Percentiles rank a stretch among this genome's conserved stretches.
Evolutionary conservation across 1,139 yeast genomes (phyloP).

Genomic region (Saccharomycopsis crataegensis): DNA sequence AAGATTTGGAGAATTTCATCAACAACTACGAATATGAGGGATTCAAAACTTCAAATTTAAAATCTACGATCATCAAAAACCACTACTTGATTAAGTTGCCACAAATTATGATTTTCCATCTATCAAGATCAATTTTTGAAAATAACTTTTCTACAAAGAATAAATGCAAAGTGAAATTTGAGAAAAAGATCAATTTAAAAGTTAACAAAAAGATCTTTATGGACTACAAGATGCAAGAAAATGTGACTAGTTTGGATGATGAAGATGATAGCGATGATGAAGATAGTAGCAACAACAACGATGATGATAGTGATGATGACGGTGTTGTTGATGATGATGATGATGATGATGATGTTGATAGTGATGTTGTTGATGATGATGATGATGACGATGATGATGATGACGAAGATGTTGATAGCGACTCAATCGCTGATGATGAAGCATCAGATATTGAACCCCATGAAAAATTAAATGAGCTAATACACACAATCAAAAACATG

Average conservation of each 20-base stretch:
- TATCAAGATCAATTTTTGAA: conserved; percentile 80
- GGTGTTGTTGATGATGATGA: conserved; percentile 20
- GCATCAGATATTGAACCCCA: conserved; percentile 22
- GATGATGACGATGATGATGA: conserved; percentile 20
- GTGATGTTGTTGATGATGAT: conserved; percentile 21
- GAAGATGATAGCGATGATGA: conserved; percentile 23
- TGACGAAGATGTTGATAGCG: conserved; percentile 20
- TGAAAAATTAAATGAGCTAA: conserved; percentile 24
- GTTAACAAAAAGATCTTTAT: conserved; percentile 41
- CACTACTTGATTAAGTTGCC: conserved; percentile 63
- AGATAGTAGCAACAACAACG: conserved; percentile 13
- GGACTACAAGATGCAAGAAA: conserved; percentile 34
- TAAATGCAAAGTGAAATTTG: conserved; percentile 63
- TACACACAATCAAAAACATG: conserved; percentile 23
- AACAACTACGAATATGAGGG: conserved; percentile 39
- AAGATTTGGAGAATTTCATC: conserved; percentile 38
- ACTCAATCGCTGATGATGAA: conserved; percentile 16
- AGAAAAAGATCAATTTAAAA: conserved; percentile 47
- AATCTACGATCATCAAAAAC: conserved; percentile 60
- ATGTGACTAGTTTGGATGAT: conserved; percentile 19
- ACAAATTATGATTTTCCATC: conserved; percentile 61
- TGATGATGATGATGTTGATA: conserved; percentile 12
- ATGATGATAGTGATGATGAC: conserved; percentile 21
- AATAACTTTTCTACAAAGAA: conserved; percentile 59
- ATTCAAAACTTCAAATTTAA: conserved; percentile 38